These are phyloP conservation scores for Phycomyces nitens DNA, from an alignment of 192 early-diverging fungal genomes.

Conservation along the genomic window DNA sequence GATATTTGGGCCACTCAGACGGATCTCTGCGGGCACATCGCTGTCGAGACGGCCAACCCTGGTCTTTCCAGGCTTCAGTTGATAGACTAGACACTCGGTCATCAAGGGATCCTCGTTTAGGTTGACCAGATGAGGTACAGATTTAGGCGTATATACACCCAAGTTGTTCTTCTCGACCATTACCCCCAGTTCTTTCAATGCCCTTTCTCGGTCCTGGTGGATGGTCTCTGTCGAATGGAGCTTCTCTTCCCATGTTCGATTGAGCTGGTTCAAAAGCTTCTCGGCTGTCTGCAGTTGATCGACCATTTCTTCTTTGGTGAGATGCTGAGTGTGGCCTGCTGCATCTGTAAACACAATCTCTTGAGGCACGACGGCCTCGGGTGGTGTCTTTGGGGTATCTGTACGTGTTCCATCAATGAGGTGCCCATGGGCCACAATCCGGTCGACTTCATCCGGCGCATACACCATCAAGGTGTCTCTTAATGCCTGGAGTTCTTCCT, in stretches of 20 bases:
- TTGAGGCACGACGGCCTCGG: conserved; percentile 2
- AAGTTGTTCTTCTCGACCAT: conserved; percentile 52
- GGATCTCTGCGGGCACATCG: conserved; percentile 39
- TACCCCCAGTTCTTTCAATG: conserved; percentile 67
- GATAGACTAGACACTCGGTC: conserved; percentile 77
- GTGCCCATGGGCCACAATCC: conserved; percentile 18
- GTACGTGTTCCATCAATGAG: background rate
- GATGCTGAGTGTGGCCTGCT: conserved; percentile 6
- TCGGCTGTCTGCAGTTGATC: conserved; percentile 72
- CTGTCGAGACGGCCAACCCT: conserved; percentile 48
- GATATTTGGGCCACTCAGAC: conserved; percentile 44
- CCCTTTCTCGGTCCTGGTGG: conserved; percentile 56
- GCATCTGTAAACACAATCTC: conserved; percentile 18
- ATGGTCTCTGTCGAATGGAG: conserved; percentile 57
- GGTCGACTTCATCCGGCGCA: conserved; percentile 38
- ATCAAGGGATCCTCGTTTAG: conserved; percentile 76
- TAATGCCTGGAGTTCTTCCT: conserved; percentile 65
- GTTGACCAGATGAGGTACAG: conserved; percentile 72
- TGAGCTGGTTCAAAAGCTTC: conserved; percentile 74
- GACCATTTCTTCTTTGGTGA: conserved; percentile 42
- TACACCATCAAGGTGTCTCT: conserved; percentile 46
- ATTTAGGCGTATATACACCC: conserved; percentile 64
- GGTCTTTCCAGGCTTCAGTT: conserved; percentile 61
- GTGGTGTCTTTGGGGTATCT: background rate
- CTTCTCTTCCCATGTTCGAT: conserved; percentile 75